Percentiles rank a stretch among this genome's conserved stretches.
Evolutionary conservation across 2,329 filamentous ascomycete genomes (phyloP).

Genomic region (Diatrype stigma): DNA sequence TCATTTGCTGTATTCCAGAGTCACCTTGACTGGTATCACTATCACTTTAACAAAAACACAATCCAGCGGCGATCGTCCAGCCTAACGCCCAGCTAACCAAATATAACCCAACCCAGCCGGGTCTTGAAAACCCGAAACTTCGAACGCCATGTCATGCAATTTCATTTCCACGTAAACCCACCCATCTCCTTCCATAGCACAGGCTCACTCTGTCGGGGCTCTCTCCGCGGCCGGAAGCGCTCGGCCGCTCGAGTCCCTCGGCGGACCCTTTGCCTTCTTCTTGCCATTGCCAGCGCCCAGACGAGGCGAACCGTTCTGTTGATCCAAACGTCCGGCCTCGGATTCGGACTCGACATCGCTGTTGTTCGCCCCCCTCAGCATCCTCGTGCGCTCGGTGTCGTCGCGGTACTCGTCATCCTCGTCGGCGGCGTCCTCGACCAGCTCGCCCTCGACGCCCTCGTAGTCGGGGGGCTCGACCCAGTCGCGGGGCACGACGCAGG

Average conservation of each 20-base stretch:
- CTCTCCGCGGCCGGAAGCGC: conserved; percentile 49
- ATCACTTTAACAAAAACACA: conserved; percentile 6
- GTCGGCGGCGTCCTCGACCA: conserved; percentile 51
- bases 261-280: conserved; percentile 36
- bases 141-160: conserved; percentile 18
- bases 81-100: neutral
- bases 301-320: conserved; percentile 11
- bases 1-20: too few relatives aligned
- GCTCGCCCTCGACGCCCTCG: conserved; percentile 66
- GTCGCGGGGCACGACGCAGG: conserved; percentile 76
- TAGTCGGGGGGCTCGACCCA: conserved; percentile 79
- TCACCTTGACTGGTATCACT: neutral
- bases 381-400: conserved; percentile 52
- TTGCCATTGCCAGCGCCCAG: conserved; percentile 36
- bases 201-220: conserved; percentile 34
- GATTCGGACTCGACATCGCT: conserved; percentile 14
- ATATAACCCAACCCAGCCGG: neutral
- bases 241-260: conserved; percentile 48
- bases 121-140: neutral
- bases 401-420: conserved; percentile 39
- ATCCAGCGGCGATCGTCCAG: neutral
- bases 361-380: conserved; percentile 42
- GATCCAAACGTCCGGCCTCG: conserved; percentile 12
- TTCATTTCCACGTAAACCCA: conserved; percentile 1
- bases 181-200: conserved; percentile 29